These are phyloP conservation scores for Camelina sativa DNA, from an alignment of 345 rosid species.

Conservation along the genomic window DNA sequence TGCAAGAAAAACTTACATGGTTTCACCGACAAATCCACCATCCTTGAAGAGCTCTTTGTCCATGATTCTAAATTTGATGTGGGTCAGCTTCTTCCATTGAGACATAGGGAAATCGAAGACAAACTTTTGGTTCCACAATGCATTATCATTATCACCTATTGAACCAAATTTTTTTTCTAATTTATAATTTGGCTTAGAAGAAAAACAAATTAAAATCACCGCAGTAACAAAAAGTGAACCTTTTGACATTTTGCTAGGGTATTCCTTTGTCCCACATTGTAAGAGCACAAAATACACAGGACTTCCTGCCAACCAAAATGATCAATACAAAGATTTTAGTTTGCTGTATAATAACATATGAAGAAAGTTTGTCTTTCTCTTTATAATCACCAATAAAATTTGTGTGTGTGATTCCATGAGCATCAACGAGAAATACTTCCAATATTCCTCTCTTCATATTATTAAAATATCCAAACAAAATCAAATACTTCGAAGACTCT, in stretches of 20 bases:
- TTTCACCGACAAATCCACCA: conserved; percentile 76
- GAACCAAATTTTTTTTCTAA: background rate
- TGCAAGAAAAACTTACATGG: conserved; percentile 51
- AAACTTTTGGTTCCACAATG: conserved; percentile 90
- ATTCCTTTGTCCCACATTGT: conserved; percentile 69
- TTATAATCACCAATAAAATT: conserved; percentile 60
- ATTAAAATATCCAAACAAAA: background rate
- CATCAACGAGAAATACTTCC: conserved; percentile 80
- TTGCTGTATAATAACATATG: conserved; percentile 17
- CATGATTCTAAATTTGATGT: conserved; percentile 72
- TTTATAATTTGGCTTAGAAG: background rate
- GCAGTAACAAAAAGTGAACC: conserved; percentile 50
- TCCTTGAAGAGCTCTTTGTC: conserved; percentile 58
- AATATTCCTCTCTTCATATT: conserved; percentile 65
- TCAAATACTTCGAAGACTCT: background rate
- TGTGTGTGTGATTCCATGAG: conserved; percentile 74
- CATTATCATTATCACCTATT: conserved; percentile 58
- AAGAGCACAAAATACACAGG: conserved; percentile 62
- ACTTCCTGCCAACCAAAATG: conserved; percentile 50
- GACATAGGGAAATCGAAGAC: conserved; percentile 55
- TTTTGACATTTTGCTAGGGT: conserved; percentile 67
- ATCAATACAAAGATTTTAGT: background rate
- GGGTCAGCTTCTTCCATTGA: conserved; percentile 59
- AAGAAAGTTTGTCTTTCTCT: background rate
- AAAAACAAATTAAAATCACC: background rate